Conservation (phyloP, 768 basidiomycete species). For the Nidula microcarpa region DNA sequence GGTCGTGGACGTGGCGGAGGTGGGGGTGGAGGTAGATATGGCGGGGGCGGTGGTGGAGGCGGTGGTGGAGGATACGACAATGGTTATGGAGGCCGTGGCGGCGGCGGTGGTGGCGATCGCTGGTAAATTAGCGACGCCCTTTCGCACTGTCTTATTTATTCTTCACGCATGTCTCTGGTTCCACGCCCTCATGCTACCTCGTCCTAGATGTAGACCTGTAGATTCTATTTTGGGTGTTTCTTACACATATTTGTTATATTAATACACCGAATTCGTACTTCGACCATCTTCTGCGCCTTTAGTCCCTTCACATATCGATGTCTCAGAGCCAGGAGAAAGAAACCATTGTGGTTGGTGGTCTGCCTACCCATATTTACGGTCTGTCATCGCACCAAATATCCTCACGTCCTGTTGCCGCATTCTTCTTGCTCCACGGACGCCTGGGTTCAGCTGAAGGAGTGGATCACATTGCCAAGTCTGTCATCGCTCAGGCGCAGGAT, state of each 20-base stretch:
- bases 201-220: neutral
- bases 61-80: constrained; percentile 31
- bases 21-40: constrained; percentile 39
- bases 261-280: neutral
- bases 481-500: constrained; percentile 14
- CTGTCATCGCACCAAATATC: constrained; percentile 6
- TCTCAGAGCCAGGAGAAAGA: constrained; percentile 12
- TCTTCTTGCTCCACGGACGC: constrained; percentile 44
- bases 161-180: too few species aligned
- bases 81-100: constrained; percentile 39
- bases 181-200: too few species aligned
- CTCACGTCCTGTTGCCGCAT: constrained; percentile 23
- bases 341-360: constrained; percentile 29
- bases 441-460: constrained; percentile 22
- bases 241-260: neutral
- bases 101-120: constrained; percentile 33
- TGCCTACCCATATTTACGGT: constrained; percentile 31
- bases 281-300: neutral
- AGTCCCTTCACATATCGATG: neutral
- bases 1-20: constrained; percentile 24
- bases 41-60: constrained; percentile 33
- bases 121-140: constrained; percentile 17
- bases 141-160: too few species aligned
- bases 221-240: neutral
- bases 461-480: constrained; percentile 17